Conservation (phyloP, 2,329 filamentous ascomycete genomes). For the Aspergillus pseudoglaucus region DNA sequence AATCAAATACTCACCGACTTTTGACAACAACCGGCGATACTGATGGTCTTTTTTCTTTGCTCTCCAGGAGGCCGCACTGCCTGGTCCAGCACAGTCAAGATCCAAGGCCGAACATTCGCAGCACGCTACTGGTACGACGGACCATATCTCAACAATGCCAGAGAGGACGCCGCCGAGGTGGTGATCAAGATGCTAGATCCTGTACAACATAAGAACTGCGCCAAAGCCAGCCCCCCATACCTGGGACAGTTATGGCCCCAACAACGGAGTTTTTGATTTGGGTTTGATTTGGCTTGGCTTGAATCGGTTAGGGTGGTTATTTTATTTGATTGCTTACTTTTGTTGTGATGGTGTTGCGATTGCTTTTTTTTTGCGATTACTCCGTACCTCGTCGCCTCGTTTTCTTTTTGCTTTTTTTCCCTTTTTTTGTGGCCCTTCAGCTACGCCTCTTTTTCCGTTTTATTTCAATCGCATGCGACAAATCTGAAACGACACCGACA, state of each 20-base stretch:
- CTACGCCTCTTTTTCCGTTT: slow-evolving; percentile 4
- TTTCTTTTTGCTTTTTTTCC: slow-evolving; percentile 1
- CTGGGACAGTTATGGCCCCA: slow-evolving; percentile 19
- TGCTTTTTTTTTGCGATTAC: not conserved
- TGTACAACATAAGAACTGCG: not conserved
- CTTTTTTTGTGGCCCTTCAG: slow-evolving; percentile 5
- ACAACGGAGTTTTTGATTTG: slow-evolving; percentile 1
- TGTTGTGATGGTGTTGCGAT: slow-evolving; percentile 4
- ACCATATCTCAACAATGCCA: slow-evolving; percentile 77
- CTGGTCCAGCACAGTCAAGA: slow-evolving; percentile 76
- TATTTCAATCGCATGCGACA: slow-evolving; percentile 6
- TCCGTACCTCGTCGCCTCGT: too few species aligned
- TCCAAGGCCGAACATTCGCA: slow-evolving; percentile 58
- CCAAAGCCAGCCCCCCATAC: slow-evolving; percentile 16
- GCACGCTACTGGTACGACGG: slow-evolving; percentile 91
- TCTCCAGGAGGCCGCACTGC: slow-evolving; percentile 74
- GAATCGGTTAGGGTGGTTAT: slow-evolving; percentile 2
- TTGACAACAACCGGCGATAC: slow-evolving; percentile 18
- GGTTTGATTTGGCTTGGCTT: slow-evolving; percentile 7
- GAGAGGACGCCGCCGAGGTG: slow-evolving; percentile 84
- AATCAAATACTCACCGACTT: slow-evolving; percentile 28
- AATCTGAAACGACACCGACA: slow-evolving; percentile 17
- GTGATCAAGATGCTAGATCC: slow-evolving; percentile 43
- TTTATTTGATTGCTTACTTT: slow-evolving; percentile 5
- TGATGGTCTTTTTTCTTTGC: slow-evolving; percentile 16